Percentiles rank a stretch among this genome's conserved stretches.
Evolutionary conservation across 2,329 filamentous ascomycete genomes (phyloP).

Genomic region (Akanthomyces lecanii): DNA sequence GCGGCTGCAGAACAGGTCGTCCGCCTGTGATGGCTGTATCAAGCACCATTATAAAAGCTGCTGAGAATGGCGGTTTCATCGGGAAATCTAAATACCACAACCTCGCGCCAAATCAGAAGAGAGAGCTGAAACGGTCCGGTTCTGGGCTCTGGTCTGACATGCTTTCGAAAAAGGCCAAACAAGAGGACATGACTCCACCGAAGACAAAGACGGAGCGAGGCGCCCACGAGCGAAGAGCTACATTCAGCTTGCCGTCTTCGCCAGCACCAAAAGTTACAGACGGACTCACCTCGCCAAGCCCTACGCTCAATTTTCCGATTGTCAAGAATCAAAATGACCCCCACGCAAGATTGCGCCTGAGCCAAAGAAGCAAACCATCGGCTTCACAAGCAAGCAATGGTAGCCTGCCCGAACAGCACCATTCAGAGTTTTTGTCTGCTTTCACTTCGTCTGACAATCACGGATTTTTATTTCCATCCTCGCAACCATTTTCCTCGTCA

Average conservation of each 20-base stretch:
- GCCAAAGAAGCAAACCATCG: slow-evolving; percentile 51
- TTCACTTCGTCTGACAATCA: background rate
- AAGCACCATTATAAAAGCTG: slow-evolving; percentile 36
- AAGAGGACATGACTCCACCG: background rate
- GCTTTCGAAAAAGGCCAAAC: slow-evolving; percentile 8
- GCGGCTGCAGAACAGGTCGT: slow-evolving; percentile 37
- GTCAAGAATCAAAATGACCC: slow-evolving; percentile 72
- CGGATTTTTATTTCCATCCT: slow-evolving; percentile 8
- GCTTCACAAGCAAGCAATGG: slow-evolving; percentile 47
- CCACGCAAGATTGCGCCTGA: slow-evolving; percentile 58
- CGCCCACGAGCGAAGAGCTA: background rate
- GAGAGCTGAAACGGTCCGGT: slow-evolving; percentile 17
- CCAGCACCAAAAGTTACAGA: background rate
- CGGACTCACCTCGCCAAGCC: slow-evolving; percentile 29
- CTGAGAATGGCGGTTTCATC: slow-evolving; percentile 35
- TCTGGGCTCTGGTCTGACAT: slow-evolving; percentile 11
- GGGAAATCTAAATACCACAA: slow-evolving; percentile 21
- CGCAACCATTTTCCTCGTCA: slow-evolving; percentile 5
- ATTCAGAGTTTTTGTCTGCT: background rate
- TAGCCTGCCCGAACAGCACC: slow-evolving; percentile 15
- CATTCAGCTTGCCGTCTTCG: background rate
- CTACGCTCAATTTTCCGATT: slow-evolving; percentile 60
- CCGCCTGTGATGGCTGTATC: slow-evolving; percentile 36
- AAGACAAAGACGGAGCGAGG: background rate
- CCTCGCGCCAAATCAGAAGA: background rate